Conservation (phyloP, 2,329 filamentous ascomycete genomes). For the Aspergillus sp. region DNA sequence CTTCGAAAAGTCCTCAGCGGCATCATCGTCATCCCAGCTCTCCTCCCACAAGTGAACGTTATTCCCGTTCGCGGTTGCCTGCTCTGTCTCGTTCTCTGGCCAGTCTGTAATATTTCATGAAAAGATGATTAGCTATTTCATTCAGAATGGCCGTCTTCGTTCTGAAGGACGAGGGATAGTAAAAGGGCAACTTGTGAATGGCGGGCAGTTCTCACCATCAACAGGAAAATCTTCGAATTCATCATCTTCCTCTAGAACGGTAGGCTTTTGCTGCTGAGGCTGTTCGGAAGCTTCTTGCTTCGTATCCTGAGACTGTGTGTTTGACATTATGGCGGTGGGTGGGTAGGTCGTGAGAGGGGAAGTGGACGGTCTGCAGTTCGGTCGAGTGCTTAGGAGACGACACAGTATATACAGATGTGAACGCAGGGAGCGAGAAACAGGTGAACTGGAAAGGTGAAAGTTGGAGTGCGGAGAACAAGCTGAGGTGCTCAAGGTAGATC, state of each 20-base stretch:
- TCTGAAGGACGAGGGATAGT: neutral
- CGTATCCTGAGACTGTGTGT: slow-evolving; percentile 33
- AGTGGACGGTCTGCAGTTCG: neutral
- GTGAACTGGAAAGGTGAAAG: neutral
- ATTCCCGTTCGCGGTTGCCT: slow-evolving; percentile 47
- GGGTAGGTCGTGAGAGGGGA: neutral
- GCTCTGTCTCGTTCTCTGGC: slow-evolving; percentile 84
- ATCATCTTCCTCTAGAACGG: slow-evolving; percentile 90
- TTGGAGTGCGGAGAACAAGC: slow-evolving; percentile 3
- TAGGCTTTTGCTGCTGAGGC: slow-evolving; percentile 61
- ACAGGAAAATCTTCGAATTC: slow-evolving; percentile 99
- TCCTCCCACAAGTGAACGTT: slow-evolving; percentile 95
- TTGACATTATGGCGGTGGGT: slow-evolving; percentile 46
- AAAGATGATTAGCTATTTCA: neutral
- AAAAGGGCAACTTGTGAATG: neutral
- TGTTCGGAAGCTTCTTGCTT: slow-evolving; percentile 43
- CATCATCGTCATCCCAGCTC: slow-evolving; percentile 99
- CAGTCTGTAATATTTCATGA: slow-evolving; percentile 64
- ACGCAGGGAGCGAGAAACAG: neutral
- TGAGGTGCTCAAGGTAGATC: slow-evolving; percentile 1
- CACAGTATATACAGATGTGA: neutral
- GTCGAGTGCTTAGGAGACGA: no score
- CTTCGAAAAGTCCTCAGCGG: slow-evolving; percentile 90
- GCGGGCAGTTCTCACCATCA: slow-evolving; percentile 63
- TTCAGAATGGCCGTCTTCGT: neutral